Conservation (phyloP, 345 rosid genomes). For the Excoecaria cochinchinensis region DNA sequence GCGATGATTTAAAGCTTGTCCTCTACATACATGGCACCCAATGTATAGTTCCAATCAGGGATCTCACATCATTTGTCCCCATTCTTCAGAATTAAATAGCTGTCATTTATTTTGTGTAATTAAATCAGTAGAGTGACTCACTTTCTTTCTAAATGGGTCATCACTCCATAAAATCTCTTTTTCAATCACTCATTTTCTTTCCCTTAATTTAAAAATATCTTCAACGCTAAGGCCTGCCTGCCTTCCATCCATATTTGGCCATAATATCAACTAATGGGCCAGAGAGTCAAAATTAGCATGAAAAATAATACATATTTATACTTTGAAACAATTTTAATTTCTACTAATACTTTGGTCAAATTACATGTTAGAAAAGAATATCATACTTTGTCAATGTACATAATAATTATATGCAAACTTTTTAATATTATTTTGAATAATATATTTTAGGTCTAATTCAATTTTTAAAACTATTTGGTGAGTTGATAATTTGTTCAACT, state of each 20-base stretch:
- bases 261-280: neutral
- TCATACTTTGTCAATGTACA: no score
- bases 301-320: neutral
- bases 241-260: neutral
- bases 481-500: no score
- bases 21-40: neutral
- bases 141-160: conserved; percentile 25
- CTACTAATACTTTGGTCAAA: no score
- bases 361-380: no score
- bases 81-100: conserved; percentile 4
- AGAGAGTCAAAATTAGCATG: neutral
- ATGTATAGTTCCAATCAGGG: conserved; percentile 10
- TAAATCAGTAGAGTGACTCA: conserved; percentile 7
- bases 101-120: neutral
- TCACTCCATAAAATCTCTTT: conserved; percentile 26
- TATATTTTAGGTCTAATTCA: no score
- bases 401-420: no score
- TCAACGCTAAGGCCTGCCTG: neutral
- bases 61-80: conserved; percentile 24
- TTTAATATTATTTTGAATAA: no score
- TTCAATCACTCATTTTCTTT: conserved; percentile 28
- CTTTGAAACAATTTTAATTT: no score
- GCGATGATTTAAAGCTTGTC: neutral
- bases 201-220: conserved; percentile 22
- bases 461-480: no score